A percentile compares a stretch with the other conserved stretches of the same genome.
These are phyloP conservation scores for Symmetrospora coprosmae DNA, from an alignment of 768 basidiomycete genomes.

Conservation along the genomic window DNA sequence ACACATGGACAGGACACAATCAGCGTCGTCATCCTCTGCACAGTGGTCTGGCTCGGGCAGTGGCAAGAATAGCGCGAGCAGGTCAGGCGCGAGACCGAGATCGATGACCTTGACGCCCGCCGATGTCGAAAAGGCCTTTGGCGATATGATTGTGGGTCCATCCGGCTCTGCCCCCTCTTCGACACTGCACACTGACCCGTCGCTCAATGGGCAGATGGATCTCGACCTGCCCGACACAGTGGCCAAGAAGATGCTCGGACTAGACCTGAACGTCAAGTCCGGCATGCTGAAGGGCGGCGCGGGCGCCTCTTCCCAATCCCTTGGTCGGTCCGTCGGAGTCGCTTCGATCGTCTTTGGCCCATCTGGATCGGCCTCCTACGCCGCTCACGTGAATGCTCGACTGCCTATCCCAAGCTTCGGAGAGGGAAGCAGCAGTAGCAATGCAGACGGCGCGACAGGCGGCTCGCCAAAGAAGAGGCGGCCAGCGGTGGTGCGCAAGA, in stretches of 20 bases:
- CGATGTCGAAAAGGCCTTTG: conserved; percentile 5
- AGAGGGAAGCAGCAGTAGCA: neutral
- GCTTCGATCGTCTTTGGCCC: no score
- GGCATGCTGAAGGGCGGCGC: conserved; percentile 16
- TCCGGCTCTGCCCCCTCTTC: neutral
- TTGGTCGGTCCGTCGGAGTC: no score
- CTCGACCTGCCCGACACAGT: conserved; percentile 15
- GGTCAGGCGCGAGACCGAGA: conserved; percentile 2
- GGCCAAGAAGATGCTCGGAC: conserved; percentile 4
- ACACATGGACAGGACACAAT: no score
- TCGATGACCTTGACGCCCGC: conserved; percentile 9
- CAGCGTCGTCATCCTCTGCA: no score
- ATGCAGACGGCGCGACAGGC: neutral
- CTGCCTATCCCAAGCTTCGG: conserved; percentile 6
- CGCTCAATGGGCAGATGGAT: neutral
- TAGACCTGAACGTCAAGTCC: conserved; percentile 16
- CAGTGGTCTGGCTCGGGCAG: no score
- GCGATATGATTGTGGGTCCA: conserved; percentile 16
- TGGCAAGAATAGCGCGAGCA: no score
- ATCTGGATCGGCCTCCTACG: neutral
- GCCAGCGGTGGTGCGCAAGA: conserved; percentile 1
- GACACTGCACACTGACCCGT: neutral
- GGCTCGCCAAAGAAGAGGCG: conserved; percentile 3
- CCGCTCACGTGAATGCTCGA: neutral
- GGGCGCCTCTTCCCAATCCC: neutral